phyloP scores from a whole-genome alignment of 2,329 filamentous ascomycete species.

The Cercospora canescens region DNA sequence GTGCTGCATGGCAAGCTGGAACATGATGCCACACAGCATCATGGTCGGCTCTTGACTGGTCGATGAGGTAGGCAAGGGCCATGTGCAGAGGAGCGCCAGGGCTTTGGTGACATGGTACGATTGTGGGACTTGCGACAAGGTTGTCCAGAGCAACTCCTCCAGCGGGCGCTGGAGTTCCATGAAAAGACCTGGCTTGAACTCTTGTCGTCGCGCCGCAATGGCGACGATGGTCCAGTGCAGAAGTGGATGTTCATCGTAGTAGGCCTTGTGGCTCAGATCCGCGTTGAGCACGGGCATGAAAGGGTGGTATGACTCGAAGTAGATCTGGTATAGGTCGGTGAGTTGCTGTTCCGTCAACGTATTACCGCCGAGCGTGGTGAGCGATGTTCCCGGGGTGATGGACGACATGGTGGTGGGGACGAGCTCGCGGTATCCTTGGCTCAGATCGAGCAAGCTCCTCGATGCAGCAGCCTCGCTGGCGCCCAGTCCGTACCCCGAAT shows the following conservation, averaged over 20 bases:
- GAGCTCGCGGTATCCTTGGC: slow-evolving; percentile 40
- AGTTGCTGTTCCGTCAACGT: slow-evolving; percentile 45
- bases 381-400: slow-evolving; percentile 56
- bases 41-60: slow-evolving; percentile 79
- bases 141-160: slow-evolving; percentile 73
- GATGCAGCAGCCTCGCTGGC: slow-evolving; percentile 41
- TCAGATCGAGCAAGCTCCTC: slow-evolving; percentile 39
- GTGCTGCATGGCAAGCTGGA: slow-evolving; percentile 82
- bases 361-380: slow-evolving; percentile 58
- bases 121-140: slow-evolving; percentile 73
- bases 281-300: slow-evolving; percentile 78
- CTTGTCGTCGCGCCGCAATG: slow-evolving; percentile 71
- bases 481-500: slow-evolving; percentile 32
- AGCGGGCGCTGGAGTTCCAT: slow-evolving; percentile 65
- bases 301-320: slow-evolving; percentile 73
- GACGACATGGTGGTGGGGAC: slow-evolving; percentile 46
- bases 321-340: slow-evolving; percentile 67
- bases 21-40: slow-evolving; percentile 79
- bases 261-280: slow-evolving; percentile 48
- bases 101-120: slow-evolving; percentile 81
- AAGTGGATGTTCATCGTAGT: slow-evolving; percentile 74
- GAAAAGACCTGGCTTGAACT: slow-evolving; percentile 63
- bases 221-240: slow-evolving; percentile 84
- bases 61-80: slow-evolving; percentile 80
- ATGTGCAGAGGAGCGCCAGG: slow-evolving; percentile 75